Conservation (phyloP, 805 yeast genomes). For the Metschnikowia noctiluminum region DNA sequence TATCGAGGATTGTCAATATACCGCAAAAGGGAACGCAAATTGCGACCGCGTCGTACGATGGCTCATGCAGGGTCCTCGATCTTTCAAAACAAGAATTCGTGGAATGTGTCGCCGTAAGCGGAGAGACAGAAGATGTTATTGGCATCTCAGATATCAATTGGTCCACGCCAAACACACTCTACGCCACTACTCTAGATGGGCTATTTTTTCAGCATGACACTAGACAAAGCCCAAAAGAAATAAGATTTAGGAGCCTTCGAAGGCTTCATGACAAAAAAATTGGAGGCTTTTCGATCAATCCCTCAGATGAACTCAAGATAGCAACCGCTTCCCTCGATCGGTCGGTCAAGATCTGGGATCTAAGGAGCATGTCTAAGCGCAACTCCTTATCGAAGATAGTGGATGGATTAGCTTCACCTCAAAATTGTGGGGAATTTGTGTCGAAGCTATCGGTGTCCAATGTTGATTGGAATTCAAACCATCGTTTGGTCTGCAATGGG, state of each 20-base stretch:
- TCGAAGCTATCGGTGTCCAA: conserved; percentile 81
- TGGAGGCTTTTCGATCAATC: conserved; percentile 84
- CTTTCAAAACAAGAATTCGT: conserved; percentile 54
- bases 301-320: conserved; percentile 57
- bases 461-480: conserved; percentile 74
- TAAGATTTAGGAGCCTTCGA: conserved; percentile 30
- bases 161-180: conserved; percentile 50
- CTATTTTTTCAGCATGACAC: conserved; percentile 73
- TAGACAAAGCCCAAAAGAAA: conserved; percentile 42
- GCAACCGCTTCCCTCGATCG: conserved; percentile 91
- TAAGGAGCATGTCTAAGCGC: conserved; percentile 47
- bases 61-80: conserved; percentile 74
- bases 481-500: conserved; percentile 83
- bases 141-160: conserved; percentile 78
- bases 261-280: conserved; percentile 86
- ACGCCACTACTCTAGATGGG: conserved; percentile 77
- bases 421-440: conserved; percentile 55
- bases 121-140: conserved; percentile 46
- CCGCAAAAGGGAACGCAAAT: conserved; percentile 50
- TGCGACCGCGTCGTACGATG: conserved; percentile 80
- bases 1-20: conserved; percentile 60
- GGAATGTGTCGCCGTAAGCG: conserved; percentile 44
- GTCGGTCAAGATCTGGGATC: conserved; percentile 82
- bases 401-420: conserved; percentile 36
- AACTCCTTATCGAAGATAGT: conserved; percentile 7